phyloP scores from a whole-genome alignment of 495 filamentous ascomycete genomes.

The Glonium stellatum region DNA sequence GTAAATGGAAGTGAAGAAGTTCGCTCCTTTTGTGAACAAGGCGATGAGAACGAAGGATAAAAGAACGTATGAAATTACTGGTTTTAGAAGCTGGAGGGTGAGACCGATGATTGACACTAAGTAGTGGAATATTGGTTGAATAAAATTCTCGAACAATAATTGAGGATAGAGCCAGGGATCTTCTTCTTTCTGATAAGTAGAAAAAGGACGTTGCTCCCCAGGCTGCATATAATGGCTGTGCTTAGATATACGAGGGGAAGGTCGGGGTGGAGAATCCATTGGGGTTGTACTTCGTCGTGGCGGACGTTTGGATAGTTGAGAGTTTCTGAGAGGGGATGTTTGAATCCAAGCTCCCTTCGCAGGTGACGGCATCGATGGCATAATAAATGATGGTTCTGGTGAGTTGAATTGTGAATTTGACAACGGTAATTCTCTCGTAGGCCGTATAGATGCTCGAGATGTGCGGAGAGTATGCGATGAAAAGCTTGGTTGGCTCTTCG shows the following conservation, averaged over 20 bases:
- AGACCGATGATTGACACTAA: slow-evolving; percentile 42
- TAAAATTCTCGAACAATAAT: slow-evolving; percentile 16
- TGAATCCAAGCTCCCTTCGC: slow-evolving; percentile 7
- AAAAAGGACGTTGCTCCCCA: not conserved
- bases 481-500: slow-evolving; percentile 10
- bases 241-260: slow-evolving; percentile 7
- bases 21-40: slow-evolving; percentile 26
- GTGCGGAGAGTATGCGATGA: slow-evolving; percentile 26
- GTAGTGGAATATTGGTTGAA: slow-evolving; percentile 39
- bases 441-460: slow-evolving; percentile 21
- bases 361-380: slow-evolving; percentile 40
- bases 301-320: slow-evolving; percentile 9
- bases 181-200: not conserved
- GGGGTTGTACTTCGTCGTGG: not conserved
- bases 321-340: slow-evolving; percentile 21
- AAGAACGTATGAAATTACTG: slow-evolving; percentile 49
- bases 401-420: slow-evolving; percentile 25
- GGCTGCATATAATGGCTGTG: not conserved
- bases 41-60: slow-evolving; percentile 44
- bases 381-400: slow-evolving; percentile 43
- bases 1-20: slow-evolving; percentile 46
- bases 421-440: slow-evolving; percentile 4
- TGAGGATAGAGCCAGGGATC: slow-evolving; percentile 6
- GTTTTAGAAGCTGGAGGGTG: slow-evolving; percentile 47
- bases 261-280: not conserved